These are phyloP conservation scores for Sclerotinia nivalis DNA, from an alignment of 2,329 filamentous ascomycete species.

Conservation along the genomic window DNA sequence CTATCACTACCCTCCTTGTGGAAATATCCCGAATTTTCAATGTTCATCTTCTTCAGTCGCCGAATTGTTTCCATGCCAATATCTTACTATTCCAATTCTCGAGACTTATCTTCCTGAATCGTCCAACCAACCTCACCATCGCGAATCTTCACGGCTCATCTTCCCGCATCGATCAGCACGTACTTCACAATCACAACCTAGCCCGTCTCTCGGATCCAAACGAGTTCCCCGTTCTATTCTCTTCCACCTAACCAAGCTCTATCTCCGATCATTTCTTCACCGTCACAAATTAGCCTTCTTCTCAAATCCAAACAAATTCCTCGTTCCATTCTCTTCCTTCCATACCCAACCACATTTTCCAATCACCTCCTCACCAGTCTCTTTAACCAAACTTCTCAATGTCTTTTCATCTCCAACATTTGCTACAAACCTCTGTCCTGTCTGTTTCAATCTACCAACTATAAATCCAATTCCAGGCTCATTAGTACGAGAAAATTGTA, in stretches of 20 bases:
- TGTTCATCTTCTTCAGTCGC: not conserved
- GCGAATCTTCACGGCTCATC: not conserved
- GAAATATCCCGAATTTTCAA: not conserved
- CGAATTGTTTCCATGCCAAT: not conserved
- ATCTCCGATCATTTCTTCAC: conserved; percentile 51
- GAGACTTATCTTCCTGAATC: not conserved
- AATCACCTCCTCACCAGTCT: conserved; percentile 48
- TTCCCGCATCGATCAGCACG: not conserved
- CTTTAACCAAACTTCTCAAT: conserved; percentile 47
- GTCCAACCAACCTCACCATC: not conserved
- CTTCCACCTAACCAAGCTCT: conserved; percentile 46
- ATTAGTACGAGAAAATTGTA: conserved; percentile 56
- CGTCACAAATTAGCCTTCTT: conserved; percentile 20
- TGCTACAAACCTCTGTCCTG: conserved; percentile 54
- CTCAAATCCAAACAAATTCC: conserved; percentile 44
- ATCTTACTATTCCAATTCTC: too few species aligned
- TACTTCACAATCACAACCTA: conserved; percentile 5
- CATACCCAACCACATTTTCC: conserved; percentile 51
- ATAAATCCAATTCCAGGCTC: conserved; percentile 51
- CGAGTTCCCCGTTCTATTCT: conserved; percentile 39
- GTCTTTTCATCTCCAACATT: conserved; percentile 56
- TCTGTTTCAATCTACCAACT: conserved; percentile 52
- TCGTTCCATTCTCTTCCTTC: conserved; percentile 36
- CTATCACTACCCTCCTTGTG: not conserved
- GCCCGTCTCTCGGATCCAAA: conserved; percentile 38